phyloP scores from a whole-genome alignment of 495 filamentous ascomycete species.

The Penicillium simplicissimum region DNA sequence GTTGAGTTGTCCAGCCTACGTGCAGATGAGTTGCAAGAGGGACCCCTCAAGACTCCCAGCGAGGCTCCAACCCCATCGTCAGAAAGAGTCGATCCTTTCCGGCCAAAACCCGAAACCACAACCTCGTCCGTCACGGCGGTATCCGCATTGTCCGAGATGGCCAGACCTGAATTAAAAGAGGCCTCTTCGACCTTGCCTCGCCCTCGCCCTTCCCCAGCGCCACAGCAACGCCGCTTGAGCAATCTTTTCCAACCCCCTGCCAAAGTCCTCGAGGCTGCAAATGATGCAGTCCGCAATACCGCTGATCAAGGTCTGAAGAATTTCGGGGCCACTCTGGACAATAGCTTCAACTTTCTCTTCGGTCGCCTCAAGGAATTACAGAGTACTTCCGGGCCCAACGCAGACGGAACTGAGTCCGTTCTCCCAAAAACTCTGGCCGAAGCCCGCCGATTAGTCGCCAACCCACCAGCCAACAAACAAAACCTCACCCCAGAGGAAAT shows the following conservation, averaged over 20 bases:
- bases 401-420: slow-evolving; percentile 41
- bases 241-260: slow-evolving; percentile 82
- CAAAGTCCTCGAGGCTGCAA: slow-evolving; percentile 75
- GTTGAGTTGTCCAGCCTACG: slow-evolving; percentile 91
- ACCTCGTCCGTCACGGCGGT: slow-evolving; percentile 38
- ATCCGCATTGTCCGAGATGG: slow-evolving; percentile 36
- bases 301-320: slow-evolving; percentile 90
- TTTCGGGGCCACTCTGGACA: slow-evolving; percentile 82
- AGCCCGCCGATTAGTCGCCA: slow-evolving; percentile 77
- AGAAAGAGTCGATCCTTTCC: slow-evolving; percentile 35
- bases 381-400: slow-evolving; percentile 43
- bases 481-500: slow-evolving; percentile 48
- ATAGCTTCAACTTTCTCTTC: slow-evolving; percentile 91
- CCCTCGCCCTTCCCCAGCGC: slow-evolving; percentile 39
- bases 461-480: slow-evolving; percentile 61
- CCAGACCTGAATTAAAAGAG: slow-evolving; percentile 37
- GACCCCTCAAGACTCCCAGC: slow-evolving; percentile 58
- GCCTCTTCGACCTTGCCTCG: slow-evolving; percentile 44
- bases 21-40: slow-evolving; percentile 70
- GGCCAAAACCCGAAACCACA: slow-evolving; percentile 29
- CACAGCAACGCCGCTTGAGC: slow-evolving; percentile 68
- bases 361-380: slow-evolving; percentile 77
- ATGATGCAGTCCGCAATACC: slow-evolving; percentile 78
- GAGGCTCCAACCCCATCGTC: slow-evolving; percentile 54
- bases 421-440: slow-evolving; percentile 91